These are phyloP conservation scores for Talaromyces sp. DNA, from an alignment of 2,329 filamentous ascomycete species.

Conservation along the genomic window DNA sequence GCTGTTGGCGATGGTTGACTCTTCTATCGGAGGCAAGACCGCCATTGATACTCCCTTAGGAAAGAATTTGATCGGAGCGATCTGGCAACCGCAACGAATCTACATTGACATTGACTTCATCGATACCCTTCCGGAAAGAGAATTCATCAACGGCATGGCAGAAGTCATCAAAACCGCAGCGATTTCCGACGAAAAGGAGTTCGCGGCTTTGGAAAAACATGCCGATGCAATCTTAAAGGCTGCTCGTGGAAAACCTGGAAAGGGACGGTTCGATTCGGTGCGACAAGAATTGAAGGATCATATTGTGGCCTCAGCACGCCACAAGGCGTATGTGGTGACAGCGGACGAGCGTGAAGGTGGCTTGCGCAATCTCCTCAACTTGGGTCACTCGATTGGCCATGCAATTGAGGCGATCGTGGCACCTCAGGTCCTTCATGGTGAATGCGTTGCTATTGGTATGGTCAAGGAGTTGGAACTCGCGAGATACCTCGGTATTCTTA, in stretches of 20 bases:
- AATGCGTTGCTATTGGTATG: slow-evolving; percentile 96
- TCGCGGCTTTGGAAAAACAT: slow-evolving; percentile 75
- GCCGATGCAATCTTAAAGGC: slow-evolving; percentile 70
- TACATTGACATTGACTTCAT: slow-evolving; percentile 93
- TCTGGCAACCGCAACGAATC: slow-evolving; percentile 92
- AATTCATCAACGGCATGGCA: slow-evolving; percentile 98
- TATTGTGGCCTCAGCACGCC: slow-evolving; percentile 81
- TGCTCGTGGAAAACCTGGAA: slow-evolving; percentile 56
- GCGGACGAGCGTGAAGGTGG: slow-evolving; percentile 92
- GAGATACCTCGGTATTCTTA: slow-evolving; percentile 77
- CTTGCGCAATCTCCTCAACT: slow-evolving; percentile 89
- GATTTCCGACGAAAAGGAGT: slow-evolving; percentile 88
- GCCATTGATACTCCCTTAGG: slow-evolving; percentile 94
- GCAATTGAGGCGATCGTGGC: slow-evolving; percentile 94
- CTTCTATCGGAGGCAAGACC: slow-evolving; percentile 96
- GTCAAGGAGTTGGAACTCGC: slow-evolving; percentile 94
- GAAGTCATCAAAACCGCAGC: slow-evolving; percentile 97
- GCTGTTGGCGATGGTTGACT: slow-evolving; percentile 94
- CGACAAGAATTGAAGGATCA: slow-evolving; percentile 66
- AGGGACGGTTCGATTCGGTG: slow-evolving; percentile 64
- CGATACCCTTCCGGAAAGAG: slow-evolving; percentile 79
- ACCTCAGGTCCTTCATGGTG: slow-evolving; percentile 90
- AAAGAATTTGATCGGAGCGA: slow-evolving; percentile 92
- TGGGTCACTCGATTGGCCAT: slow-evolving; percentile 96
- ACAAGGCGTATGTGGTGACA: slow-evolving; percentile 93